Evolutionary conservation across 805 yeast species (phyloP).

Genomic region (Hanseniaspora opuntiae): DNA sequence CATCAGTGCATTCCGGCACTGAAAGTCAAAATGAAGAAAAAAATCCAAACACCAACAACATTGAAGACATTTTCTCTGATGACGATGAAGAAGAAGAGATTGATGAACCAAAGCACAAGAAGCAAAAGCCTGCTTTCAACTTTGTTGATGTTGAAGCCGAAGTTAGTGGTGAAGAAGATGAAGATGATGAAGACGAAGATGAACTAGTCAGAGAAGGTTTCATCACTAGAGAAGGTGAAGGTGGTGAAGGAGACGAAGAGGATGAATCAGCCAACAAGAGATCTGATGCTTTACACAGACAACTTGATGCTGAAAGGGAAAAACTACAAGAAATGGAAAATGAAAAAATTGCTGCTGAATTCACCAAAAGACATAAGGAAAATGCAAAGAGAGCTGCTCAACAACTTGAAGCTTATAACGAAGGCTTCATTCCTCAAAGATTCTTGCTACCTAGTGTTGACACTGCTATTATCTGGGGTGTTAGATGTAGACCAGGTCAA

Average conservation of each 20-base stretch:
- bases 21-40: conserved; percentile 9
- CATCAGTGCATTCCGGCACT: not conserved
- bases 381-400: conserved; percentile 64
- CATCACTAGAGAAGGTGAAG: conserved; percentile 46
- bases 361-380: conserved; percentile 60
- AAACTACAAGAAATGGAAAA: conserved; percentile 89
- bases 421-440: conserved; percentile 83
- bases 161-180: conserved; percentile 87
- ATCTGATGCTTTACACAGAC: conserved; percentile 79
- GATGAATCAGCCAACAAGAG: conserved; percentile 31
- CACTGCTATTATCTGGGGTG: conserved; percentile 93
- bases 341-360: conserved; percentile 79
- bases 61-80: conserved; percentile 32
- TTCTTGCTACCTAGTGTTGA: conserved; percentile 87
- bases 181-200: conserved; percentile 90
- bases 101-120: conserved; percentile 33
- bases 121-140: conserved; percentile 51
- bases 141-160: conserved; percentile 98
- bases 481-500: conserved; percentile 81
- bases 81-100: conserved; percentile 45
- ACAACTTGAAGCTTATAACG: conserved; percentile 61
- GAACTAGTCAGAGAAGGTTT: conserved; percentile 74
- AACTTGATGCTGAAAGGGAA: conserved; percentile 75
- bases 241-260: conserved; percentile 51
- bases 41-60: conserved; percentile 29